These are phyloP conservation scores for Clathrospora elynae DNA, from an alignment of 2,329 filamentous ascomycete genomes.

Conservation along the genomic window DNA sequence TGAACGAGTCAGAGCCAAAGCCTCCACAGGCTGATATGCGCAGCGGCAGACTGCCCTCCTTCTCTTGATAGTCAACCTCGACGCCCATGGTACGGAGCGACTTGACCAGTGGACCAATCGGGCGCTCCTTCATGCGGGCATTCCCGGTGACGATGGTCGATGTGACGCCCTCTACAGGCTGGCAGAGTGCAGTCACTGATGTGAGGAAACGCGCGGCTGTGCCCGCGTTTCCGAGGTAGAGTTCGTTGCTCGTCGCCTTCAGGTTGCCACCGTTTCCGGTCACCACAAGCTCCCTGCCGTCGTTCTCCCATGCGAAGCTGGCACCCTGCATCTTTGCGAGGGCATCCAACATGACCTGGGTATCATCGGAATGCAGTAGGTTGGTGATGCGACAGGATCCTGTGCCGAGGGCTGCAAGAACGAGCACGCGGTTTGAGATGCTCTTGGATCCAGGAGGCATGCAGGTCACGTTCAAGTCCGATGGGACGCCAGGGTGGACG, in stretches of 20 bases:
- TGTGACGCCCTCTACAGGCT: conserved; percentile 63
- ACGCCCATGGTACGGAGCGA: conserved; percentile 86
- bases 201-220: conserved; percentile 96
- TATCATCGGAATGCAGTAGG: conserved; percentile 93
- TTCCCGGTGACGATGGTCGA: conserved; percentile 90
- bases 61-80: conserved; percentile 83
- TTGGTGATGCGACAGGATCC: conserved; percentile 90
- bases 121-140: conserved; percentile 91
- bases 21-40: conserved; percentile 69
- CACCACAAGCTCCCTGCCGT: conserved; percentile 87
- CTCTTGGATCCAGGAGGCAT: conserved; percentile 95
- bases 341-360: conserved; percentile 96
- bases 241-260: conserved; percentile 71
- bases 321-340: conserved; percentile 82
- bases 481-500: conserved; percentile 73
- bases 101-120: conserved; percentile 91
- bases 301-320: conserved; percentile 90
- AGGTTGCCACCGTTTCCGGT: conserved; percentile 88
- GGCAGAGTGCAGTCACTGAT: conserved; percentile 83
- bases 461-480: conserved; percentile 71
- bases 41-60: conserved; percentile 81
- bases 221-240: conserved; percentile 95
- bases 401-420: conserved; percentile 87
- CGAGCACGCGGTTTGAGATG: conserved; percentile 91
- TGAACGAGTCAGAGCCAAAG: conserved; percentile 66